Evolutionary conservation across 2,329 filamentous ascomycete species (phyloP), one percentile per base, ranked within the genome.

Genomic region (Pseudomassariella vexata): DNA sequence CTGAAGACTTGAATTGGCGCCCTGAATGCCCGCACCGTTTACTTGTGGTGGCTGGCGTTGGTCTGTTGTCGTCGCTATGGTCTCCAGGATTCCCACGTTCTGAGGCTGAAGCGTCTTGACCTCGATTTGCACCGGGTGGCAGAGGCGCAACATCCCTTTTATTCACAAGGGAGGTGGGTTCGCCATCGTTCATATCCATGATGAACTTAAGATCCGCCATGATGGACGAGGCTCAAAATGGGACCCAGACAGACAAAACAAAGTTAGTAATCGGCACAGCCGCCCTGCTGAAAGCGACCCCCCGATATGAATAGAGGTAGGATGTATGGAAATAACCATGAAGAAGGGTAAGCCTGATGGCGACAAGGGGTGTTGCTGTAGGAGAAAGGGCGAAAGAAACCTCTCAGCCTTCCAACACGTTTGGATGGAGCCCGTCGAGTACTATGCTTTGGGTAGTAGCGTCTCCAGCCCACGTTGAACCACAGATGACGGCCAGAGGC

Each of bases 141-240:
- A 47, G 50, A 48, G 64, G 52, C 48, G 55, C 55, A 42, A 54
- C 55, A 48, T 59, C 55, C 58, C 56, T 70, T 64, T 65, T 69
- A 64, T 61, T 58, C 49, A 56, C 45, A 49, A 52, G 54, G 36
- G 61, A 50, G 42, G 62, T 57, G 38, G 52, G 52, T 40, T 63
- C 58, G 46, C 69, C 68, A 45, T 72, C 67, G 47, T 69, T 65
- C 47, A 62, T 58, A 52, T 74, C 71, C 65, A 76, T 73, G 52
- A 76, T 76, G 48, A 69, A 69, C 47, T 63, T 65, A 43, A 76
- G 62, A 49, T 66, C 71, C 44, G 68, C 62, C 70, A 76, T 74
- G 57, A 54, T 55, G 53, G 54, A 39, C 45, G 47, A 53, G 48
- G 41, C 55, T 60, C 55, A 53, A 62, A 57, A 49, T 56, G 59